Conservation (phyloP, 2,329 filamentous ascomycete genomes). For the Penicillium sp. region DNA sequence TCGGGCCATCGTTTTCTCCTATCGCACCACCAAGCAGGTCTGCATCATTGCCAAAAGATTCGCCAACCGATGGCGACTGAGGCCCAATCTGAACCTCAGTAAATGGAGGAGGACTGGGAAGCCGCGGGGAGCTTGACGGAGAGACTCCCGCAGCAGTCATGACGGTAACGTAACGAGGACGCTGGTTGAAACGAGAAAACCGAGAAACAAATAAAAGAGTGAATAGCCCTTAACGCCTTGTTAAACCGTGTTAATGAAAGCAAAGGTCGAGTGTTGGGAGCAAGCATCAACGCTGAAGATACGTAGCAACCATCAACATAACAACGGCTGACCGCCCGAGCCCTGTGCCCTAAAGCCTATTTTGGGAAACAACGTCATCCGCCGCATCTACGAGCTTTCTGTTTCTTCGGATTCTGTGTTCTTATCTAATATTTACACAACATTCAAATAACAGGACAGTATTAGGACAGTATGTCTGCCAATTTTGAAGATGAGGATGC, state of each 20-base stretch:
- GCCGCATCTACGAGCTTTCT: constrained; percentile 12
- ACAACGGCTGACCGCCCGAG: constrained; percentile 26
- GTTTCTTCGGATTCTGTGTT: background rate
- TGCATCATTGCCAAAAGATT: constrained; percentile 60
- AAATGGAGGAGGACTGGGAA: constrained; percentile 91
- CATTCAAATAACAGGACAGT: background rate
- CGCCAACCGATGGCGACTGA: constrained; percentile 67
- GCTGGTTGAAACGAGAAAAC: constrained; percentile 17
- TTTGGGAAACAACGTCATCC: constrained; percentile 27
- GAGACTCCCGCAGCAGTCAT: constrained; percentile 50
- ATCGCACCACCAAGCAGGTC: constrained; percentile 54
- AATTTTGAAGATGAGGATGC: constrained; percentile 45
- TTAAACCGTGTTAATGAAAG: constrained; percentile 8
- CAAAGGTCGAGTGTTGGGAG: constrained; percentile 16
- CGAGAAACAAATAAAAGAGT: constrained; percentile 19
- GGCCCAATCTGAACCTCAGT: constrained; percentile 90
- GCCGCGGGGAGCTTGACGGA: constrained; percentile 77
- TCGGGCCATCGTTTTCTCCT: constrained; percentile 68
- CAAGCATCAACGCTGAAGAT: constrained; percentile 17
- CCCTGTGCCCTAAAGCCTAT: constrained; percentile 33
- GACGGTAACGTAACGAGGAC: constrained; percentile 15
- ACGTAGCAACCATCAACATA: constrained; percentile 26
- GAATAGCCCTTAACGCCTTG: constrained; percentile 18
- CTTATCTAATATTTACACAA: background rate
- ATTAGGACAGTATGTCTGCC: constrained; percentile 22